Conservation (phyloP, 306 rosid species). For the Citrullus colocynthis region DNA sequence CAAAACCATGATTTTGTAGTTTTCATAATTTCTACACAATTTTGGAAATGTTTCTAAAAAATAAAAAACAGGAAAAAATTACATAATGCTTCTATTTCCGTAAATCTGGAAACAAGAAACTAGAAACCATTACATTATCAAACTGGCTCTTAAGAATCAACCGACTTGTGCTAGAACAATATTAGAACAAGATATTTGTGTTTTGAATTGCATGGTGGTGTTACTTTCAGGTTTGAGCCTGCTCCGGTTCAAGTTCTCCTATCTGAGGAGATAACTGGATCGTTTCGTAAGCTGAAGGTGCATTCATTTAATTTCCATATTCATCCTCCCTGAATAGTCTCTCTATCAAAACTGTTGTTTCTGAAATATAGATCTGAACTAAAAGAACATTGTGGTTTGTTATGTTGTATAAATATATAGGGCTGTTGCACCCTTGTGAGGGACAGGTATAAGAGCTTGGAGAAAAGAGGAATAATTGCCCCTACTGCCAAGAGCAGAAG, state of each 20-base stretch:
- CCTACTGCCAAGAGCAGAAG: constrained; percentile 39
- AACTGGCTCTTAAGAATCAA: neutral
- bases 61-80: neutral
- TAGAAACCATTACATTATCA: neutral
- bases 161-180: neutral
- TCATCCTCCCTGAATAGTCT: neutral
- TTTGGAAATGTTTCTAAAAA: no score
- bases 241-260: constrained; percentile 79
- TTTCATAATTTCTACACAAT: neutral
- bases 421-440: constrained; percentile 72
- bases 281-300: constrained; percentile 82
- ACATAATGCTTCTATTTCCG: neutral
- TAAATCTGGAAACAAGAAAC: no score
- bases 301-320: neutral
- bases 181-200: neutral
- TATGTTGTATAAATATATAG: constrained; percentile 24
- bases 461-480: constrained; percentile 79
- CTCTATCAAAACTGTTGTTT: neutral
- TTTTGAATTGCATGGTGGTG: neutral
- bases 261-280: constrained; percentile 80
- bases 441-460: constrained; percentile 76
- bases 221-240: constrained; percentile 59
- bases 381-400: constrained; percentile 2
- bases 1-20: neutral
- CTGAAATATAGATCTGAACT: constrained; percentile 5